Evolutionary conservation across 2,329 filamentous ascomycete genomes (phyloP).

Genomic region (Rutstroemia sp.): DNA sequence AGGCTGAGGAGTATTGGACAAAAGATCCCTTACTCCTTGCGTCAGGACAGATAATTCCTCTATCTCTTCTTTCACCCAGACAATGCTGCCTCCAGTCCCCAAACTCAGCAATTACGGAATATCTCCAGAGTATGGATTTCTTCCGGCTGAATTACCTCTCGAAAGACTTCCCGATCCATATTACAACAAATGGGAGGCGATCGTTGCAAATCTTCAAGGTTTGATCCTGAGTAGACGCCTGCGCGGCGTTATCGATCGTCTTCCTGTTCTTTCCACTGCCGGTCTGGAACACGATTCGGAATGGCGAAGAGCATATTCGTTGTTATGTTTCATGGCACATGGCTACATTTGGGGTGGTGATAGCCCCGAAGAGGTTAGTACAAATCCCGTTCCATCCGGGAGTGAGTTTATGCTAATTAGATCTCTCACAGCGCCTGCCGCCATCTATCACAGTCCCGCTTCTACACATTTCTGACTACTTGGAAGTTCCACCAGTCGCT

Average conservation of each 20-base stretch:
- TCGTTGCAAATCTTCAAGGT: constrained; percentile 78
- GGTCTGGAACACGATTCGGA: constrained; percentile 77
- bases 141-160: constrained; percentile 74
- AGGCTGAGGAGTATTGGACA: constrained; percentile 57
- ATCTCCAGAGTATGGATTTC: constrained; percentile 74
- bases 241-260: constrained; percentile 67
- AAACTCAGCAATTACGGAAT: constrained; percentile 71
- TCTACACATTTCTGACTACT: constrained; percentile 63
- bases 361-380: constrained; percentile 60
- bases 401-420: not conserved
- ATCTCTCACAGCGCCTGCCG: constrained; percentile 49
- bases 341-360: constrained; percentile 96
- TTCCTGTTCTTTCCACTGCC: constrained; percentile 77
- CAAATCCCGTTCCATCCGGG: not conserved
- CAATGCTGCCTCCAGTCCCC: constrained; percentile 52
- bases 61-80: constrained; percentile 16
- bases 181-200: constrained; percentile 90
- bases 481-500: constrained; percentile 86
- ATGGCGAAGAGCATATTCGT: constrained; percentile 88
- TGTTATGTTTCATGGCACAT: constrained; percentile 87
- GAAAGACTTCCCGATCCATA: constrained; percentile 78
- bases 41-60: constrained; percentile 39
- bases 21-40: constrained; percentile 56
- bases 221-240: constrained; percentile 80
- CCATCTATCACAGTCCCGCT: constrained; percentile 78